Base-by-base conservation (phyloP, 345 rosid genomes). In the Hibiscus tridactylites region DNA sequence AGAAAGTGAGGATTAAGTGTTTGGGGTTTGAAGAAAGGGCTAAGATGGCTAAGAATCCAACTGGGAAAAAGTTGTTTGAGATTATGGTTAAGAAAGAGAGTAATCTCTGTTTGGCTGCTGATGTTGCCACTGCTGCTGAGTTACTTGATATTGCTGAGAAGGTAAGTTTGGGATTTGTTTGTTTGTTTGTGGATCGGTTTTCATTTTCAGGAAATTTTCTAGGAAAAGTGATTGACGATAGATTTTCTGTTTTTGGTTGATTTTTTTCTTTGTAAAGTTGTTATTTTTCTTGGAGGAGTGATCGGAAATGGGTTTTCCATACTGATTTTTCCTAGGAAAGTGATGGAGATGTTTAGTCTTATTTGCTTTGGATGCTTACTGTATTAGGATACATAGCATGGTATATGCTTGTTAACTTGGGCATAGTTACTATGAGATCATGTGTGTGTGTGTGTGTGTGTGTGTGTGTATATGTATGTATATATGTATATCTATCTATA, bases 21-120 rank as follows among this genome's bases (percentile, higher is more conserved):
- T 69, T 87, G 79, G 82, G 81, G 69, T 89, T 82, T 24, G 86
- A 80, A 52, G 92, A 90, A 67, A 87, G 96, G 79, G 90, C 84
- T 0, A 87, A 84, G 66, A 15, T 95, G 67, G 79, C 85, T 0
- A 92, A 81, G 90, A 95, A 95, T 79, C 86, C 87, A 1, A 81
- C 83, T 1, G 99, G 96, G 72, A 95, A 83, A 81, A 90, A 81
- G 77, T 71, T 90, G 59, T 95, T 85, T 81, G 96, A 90, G 75
- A 76, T 92, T 52, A 95, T 92, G 99, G 78, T 86, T 73, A 80
- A 84, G 86, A 95, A 95, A 71, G 85, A 92, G 82, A 92, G 89
- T 19, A 92, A 92, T 84, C 85, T 95, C 39, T 95, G 99, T 67
- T 80, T 95, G 71, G 99, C 98, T 35, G 98, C 98, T 33, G 98